Base-by-base conservation (phyloP, 805 yeast species). In the Ogataea trehaloabstinens region DNA sequence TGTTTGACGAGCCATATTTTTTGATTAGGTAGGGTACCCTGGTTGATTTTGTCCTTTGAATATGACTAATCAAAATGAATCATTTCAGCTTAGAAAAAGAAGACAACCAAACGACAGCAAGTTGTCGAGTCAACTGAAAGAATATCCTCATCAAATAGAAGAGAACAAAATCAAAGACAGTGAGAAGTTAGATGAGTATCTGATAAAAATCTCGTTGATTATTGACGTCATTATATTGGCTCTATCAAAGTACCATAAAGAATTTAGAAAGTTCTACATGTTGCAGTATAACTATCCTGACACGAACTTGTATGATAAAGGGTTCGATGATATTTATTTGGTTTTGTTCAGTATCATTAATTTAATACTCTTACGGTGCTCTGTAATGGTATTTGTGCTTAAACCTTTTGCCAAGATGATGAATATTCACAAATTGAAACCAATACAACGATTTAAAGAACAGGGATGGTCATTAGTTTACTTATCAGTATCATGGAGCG, bases 381-480 rank as follows among this genome's bases (percentile, higher is more conserved):
- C 72, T n/a, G 48, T 76, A 24, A 82, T 86, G 80, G 70, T 72
- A 37, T 74, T 64, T 46, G 48, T 76, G 7, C 70, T 84, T 34
- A 68, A 65, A 38, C 88, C 90, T 15, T 52, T 80, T 34, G 87
- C 87, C 2, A 48, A 48, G 17, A 37, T 41, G 6, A 56, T 67
- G 33, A 66, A 74, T 18, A 77, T 85, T 34, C 60, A 60, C 28
- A 62, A 71, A 2, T 59, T 57, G 12, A 80, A 78, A 51, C 74
- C 82, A 0, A 66, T 70, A 17, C 75, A 75, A 40, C 73, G 96
- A 41, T 88, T 85, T 56, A 84, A 87, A 40, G 96, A 88, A 62
- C 96, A 88, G 67, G 80, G 87, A 35, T 89, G 96, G 96, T 68
- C 76, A 24, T 58, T 77, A 13, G 52, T 76, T 5, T 85, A 84